Evolutionary conservation across 2,329 filamentous ascomycete genomes (phyloP).

Genomic region (Pseudogymnoascus pannorum): DNA sequence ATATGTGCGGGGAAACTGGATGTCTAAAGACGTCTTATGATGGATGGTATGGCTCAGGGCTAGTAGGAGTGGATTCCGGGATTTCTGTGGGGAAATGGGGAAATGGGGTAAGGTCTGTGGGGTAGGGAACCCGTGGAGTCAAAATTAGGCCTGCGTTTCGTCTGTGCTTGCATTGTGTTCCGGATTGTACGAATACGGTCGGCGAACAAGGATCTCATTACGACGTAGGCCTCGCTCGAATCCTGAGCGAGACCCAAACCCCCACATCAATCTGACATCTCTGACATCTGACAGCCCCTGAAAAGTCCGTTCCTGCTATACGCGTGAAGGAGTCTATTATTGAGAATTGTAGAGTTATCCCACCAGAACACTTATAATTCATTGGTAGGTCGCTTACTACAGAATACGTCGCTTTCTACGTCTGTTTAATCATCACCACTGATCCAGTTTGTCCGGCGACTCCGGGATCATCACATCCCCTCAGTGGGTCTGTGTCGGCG

Average conservation of each 20-base stretch:
- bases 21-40: background rate
- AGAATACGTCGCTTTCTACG: background rate
- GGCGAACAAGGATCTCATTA: background rate
- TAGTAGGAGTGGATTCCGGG: background rate
- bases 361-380: background rate
- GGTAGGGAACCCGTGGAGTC: background rate
- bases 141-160: background rate
- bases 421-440: background rate
- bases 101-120: slow-evolving; percentile 1
- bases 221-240: background rate
- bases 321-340: background rate
- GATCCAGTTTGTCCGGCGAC: background rate
- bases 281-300: background rate
- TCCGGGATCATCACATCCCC: background rate
- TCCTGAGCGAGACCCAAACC: background rate
- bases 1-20: background rate
- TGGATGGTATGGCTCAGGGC: background rate
- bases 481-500: background rate
- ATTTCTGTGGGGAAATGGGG: background rate
- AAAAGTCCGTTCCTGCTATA: background rate
- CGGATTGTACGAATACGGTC: background rate
- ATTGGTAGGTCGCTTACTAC: background rate
- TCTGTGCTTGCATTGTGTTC: too few relatives aligned
- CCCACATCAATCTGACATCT: background rate
- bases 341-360: background rate